Base-by-base conservation (phyloP, 176 grass and related monocot species). In the Areca catechu region DNA sequence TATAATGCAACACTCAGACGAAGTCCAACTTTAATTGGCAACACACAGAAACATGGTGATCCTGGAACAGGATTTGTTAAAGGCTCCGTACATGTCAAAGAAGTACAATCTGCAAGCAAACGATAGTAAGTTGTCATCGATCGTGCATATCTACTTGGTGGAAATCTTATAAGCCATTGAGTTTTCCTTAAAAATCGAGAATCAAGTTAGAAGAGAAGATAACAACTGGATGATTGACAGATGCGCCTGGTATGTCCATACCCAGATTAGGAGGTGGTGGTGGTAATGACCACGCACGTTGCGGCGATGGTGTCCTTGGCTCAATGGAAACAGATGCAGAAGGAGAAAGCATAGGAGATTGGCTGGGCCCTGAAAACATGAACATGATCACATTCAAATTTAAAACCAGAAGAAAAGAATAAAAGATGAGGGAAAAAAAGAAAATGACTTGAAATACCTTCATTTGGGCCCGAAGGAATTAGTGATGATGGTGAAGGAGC, bases 211-310 rank as follows among this genome's bases (percentile, higher is more conserved):
- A 43, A 43, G 34, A 43, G 34, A 43, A 14, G 34, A 43, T 43
- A 56, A 68, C 20, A 18, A 22, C 27, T 29, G 50, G 16, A 22
- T 30, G n/a, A 19, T 3, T 53, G 28, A 74, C 21, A 23, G 16
- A 23, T 21, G 54, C 10, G 9, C 34, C 14, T 2, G 10, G 34
- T 43, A 43, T 54, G 52, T 57, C 19, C 60, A 21, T 74, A 93
- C 94, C 78, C 56, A 73, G 73, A 73, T 98, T 93, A 75, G 94
- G 94, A 76, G 94, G 94, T 10, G 94, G 94, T 47, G 94, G 94
- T 29, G 94, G 94, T 59, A 98, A 69, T 66, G 84, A 48, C 94
- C 84, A 85, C 15, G 86, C 73, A 75, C 72, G 72, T 69, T 79
- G 84, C 37, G 84, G 57, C 71, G 71, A 63, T 60, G 79, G 74